Evolutionary conservation across 164 flowering plant species (phyloP), one percentile per base, ranked within the genome.

Genomic region (Chloranthus sessilifolius): DNA sequence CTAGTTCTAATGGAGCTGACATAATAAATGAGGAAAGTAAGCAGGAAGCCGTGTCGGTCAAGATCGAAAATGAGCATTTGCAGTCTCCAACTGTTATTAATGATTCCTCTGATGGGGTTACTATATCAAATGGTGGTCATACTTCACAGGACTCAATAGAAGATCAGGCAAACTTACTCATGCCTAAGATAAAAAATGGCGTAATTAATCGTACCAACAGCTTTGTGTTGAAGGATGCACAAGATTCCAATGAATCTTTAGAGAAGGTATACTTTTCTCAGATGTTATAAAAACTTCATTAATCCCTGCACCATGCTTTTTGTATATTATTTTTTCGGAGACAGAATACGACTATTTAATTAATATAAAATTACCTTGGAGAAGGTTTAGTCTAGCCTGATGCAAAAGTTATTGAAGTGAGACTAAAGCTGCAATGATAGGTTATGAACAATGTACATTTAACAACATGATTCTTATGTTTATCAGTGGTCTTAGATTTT

Each of bases 1-100:
- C 22, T 4, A 71, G 67, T 22, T 53, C 75, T 29, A 71, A 57
- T 44, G 39, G 34, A 40, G 43, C 23, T 55, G 53, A 48, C 65
- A 11, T 53, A 53, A 44, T 51, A 54, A 54, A 65, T 34, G 70
- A 35, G 28, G 66, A 31, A 41, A 30, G 58, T 17, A 53, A 70
- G 21, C 60, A 57, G 35, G 68, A 75, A 29, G 29, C 53, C 6
- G 26, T 49, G 34, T 25, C 39, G 15, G 56, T 52, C 51, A 64
- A 51, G 36, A 11, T 19, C 0, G 49, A 45, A 45, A 31, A 11
- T n/a, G 49, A 23, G 26, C 28, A 7, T 12, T 21, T 21, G 12
- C 30, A 27, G 17, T 46, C 50, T 46, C 10, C 19, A 15, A 30
- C 24, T 19, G 26, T 7, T 7, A 15, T 16, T 34, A 49, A 27